Evolutionary conservation across 768 basidiomycete species (phyloP).

Genomic region (Boletus fagicola): DNA sequence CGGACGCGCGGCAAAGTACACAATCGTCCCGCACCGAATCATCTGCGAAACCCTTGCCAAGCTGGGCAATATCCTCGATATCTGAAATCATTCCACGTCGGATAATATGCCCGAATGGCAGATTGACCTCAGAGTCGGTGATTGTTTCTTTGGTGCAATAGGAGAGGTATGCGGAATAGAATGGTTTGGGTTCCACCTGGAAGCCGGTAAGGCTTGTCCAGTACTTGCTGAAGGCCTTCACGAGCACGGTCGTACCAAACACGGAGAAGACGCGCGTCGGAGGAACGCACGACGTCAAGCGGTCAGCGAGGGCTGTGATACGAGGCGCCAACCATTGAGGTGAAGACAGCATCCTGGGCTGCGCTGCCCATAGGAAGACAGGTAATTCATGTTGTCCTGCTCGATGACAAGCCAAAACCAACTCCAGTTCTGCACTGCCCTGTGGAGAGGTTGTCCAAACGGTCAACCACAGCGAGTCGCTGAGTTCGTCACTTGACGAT

Average conservation of each 20-base stretch:
- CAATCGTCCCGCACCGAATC: slow-evolving; percentile 43
- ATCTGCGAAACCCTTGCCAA: slow-evolving; percentile 52
- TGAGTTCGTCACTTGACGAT: slow-evolving; percentile 20
- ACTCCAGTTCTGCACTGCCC: slow-evolving; percentile 35
- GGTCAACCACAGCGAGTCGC: slow-evolving; percentile 48
- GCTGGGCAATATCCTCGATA: slow-evolving; percentile 37
- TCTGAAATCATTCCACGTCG: slow-evolving; percentile 41
- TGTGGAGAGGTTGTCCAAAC: slow-evolving; percentile 41
- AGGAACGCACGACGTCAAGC: slow-evolving; percentile 38
- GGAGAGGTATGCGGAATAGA: slow-evolving; percentile 50
- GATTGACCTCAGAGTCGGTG: slow-evolving; percentile 19
- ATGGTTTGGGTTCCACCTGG: slow-evolving; percentile 40
- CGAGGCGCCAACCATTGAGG: slow-evolving; percentile 34
- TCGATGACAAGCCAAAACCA: slow-evolving; percentile 48
- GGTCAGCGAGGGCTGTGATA: slow-evolving; percentile 36
- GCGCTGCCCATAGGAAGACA: slow-evolving; percentile 50
- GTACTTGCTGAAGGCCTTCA: slow-evolving; percentile 40
- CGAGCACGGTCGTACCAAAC: slow-evolving; percentile 44
- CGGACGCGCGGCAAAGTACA: neutral
- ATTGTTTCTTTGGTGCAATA: slow-evolving; percentile 43
- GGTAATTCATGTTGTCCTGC: slow-evolving; percentile 48
- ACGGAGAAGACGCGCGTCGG: slow-evolving; percentile 50
- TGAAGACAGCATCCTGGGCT: slow-evolving; percentile 24
- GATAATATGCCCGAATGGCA: slow-evolving; percentile 37
- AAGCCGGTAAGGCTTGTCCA: slow-evolving; percentile 47